phyloP scores from a whole-genome alignment of 129 eudicot species.

The Helichrysum umbraculigerum region DNA sequence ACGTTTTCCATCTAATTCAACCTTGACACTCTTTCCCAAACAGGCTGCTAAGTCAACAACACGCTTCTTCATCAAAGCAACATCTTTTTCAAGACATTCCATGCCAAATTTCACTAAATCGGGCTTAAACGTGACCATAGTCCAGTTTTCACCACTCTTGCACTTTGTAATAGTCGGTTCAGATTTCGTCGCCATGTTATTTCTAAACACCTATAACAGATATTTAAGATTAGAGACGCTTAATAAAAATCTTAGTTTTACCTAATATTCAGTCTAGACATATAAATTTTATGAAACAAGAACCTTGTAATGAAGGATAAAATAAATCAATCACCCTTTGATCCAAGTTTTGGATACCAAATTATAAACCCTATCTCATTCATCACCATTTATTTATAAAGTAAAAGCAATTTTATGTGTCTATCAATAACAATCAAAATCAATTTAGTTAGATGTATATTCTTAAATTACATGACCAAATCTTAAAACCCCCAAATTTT shows the following conservation, averaged over 20 bases:
- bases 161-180: constrained; percentile 76
- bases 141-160: constrained; percentile 89
- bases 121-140: constrained; percentile 88
- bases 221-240: not conserved
- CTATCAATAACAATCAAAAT: not conserved
- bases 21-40: constrained; percentile 78
- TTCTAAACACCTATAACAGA: constrained; percentile 61
- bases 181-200: constrained; percentile 82
- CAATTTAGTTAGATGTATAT: too few relatives aligned
- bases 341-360: too few relatives aligned
- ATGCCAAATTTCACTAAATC: constrained; percentile 76
- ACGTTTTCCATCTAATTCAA: constrained; percentile 65
- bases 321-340: too few relatives aligned
- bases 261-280: not conserved
- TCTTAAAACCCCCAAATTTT: not conserved
- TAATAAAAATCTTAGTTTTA: not conserved
- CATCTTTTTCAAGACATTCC: constrained; percentile 76
- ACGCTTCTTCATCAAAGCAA: constrained; percentile 85
- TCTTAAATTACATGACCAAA: not conserved
- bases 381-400: too few relatives aligned
- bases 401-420: too few relatives aligned
- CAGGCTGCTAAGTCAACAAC: constrained; percentile 91
- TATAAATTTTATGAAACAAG: too few relatives aligned
- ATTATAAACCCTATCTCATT: not conserved
- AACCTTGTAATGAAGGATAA: too few relatives aligned